Percentiles rank a stretch among this genome's conserved stretches.
These are phyloP conservation scores for Sugiyamaella japonica DNA, from an alignment of 1,139 yeast species.

Conservation along the genomic window DNA sequence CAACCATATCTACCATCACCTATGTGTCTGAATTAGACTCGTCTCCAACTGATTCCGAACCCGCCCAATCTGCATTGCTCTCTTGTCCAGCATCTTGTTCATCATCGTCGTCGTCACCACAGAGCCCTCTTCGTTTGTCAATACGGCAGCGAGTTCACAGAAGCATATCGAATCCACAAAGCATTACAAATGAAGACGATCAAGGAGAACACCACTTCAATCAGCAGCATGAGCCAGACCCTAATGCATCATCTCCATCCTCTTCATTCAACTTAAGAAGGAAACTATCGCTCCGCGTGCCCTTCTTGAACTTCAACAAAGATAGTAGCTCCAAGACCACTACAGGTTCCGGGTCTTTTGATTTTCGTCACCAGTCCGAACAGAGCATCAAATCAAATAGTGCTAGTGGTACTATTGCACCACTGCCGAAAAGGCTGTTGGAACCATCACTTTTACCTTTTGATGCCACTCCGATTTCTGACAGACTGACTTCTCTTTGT, in stretches of 20 bases:
- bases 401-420: not conserved
- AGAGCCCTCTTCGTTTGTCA: not conserved
- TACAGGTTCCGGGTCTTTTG: not conserved
- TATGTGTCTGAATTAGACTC: constrained; percentile 2
- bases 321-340: not conserved
- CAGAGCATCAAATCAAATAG: not conserved
- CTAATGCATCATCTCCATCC: not conserved
- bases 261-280: constrained; percentile 9
- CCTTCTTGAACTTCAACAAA: constrained; percentile 11
- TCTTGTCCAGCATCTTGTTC: not conserved
- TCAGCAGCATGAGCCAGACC: not conserved
- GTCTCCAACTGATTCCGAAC: constrained; percentile 5
- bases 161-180: constrained; percentile 10
- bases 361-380: not conserved
- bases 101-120: not conserved
- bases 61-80: constrained; percentile 3
- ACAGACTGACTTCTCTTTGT: constrained; percentile 1
- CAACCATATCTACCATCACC: constrained; percentile 12
- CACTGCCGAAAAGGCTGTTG: not conserved
- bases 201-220: not conserved
- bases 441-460: constrained; percentile 10
- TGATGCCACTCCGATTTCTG: constrained; percentile 7
- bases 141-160: constrained; percentile 2
- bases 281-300: constrained; percentile 13
- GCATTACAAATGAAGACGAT: not conserved